Percentiles rank a stretch among this genome's conserved stretches.
Conservation (phyloP, 331 rosid species). For the Dryas integrifolia region DNA sequence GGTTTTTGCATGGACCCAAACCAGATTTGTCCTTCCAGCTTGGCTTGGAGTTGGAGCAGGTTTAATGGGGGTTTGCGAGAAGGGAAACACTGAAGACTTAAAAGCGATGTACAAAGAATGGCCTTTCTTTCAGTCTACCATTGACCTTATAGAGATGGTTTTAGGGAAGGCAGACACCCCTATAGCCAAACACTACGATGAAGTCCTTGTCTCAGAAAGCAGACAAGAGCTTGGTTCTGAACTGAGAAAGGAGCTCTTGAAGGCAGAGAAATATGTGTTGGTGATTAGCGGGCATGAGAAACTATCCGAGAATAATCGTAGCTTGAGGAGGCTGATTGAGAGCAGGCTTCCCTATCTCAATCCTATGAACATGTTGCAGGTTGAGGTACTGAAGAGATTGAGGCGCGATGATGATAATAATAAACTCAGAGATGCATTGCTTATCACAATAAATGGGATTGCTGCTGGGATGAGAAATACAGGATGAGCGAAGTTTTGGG, state of each 20-base stretch:
- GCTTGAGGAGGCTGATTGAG: constrained; percentile 89
- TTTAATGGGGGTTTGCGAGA: constrained; percentile 69
- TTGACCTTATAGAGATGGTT: constrained; percentile 96
- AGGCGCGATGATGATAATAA: constrained; percentile 71
- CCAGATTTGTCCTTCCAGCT: constrained; percentile 86
- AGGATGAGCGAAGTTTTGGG: constrained; percentile 42
- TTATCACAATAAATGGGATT: constrained; percentile 84
- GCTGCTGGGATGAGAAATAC: constrained; percentile 99
- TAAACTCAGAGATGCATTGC: constrained; percentile 83
- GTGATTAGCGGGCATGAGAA: constrained; percentile 81
- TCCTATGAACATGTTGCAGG: constrained; percentile 90
- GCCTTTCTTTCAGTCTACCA: constrained; percentile 84
- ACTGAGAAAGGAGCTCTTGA: constrained; percentile 61
- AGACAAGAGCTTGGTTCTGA: constrained; percentile 62
- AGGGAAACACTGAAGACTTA: constrained; percentile 74
- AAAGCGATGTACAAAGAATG: constrained; percentile 83
- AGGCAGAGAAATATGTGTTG: constrained; percentile 59
- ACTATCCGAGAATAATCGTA: constrained; percentile 67
- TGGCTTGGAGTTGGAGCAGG: constrained; percentile 99
- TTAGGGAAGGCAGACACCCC: constrained; percentile 82
- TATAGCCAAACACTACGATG: constrained; percentile 89
- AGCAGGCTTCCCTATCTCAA: constrained; percentile 85
- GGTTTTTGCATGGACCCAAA: constrained; percentile 93
- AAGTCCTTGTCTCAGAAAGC: constrained; percentile 72
- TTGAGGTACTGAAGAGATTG: constrained; percentile 82